A percentile compares a stretch with the other conserved stretches of the same genome.
Evolutionary conservation across 176 grass and related monocot genomes (phyloP).

Genomic region (Musa itinerans): DNA sequence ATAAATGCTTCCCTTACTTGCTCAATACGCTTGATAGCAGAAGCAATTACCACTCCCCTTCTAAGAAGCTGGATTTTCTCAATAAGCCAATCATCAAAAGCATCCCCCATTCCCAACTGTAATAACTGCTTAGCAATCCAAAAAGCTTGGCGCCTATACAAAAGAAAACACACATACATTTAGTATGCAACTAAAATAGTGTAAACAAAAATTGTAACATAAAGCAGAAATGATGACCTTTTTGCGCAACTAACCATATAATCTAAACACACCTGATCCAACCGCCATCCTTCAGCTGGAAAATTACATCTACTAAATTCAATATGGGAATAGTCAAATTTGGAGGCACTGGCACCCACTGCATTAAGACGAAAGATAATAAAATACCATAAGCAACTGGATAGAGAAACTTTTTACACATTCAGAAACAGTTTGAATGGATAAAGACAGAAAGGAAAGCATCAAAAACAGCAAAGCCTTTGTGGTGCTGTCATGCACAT

Average conservation of each 20-base stretch:
- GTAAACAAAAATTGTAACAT: not conserved
- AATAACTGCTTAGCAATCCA: conserved; percentile 97
- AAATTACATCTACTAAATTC: conserved; percentile 93
- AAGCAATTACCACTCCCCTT: conserved; percentile 77
- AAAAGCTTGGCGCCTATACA: conserved; percentile 86
- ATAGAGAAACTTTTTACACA: not conserved
- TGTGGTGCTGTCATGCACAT: not conserved
- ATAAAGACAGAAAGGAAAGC: not conserved
- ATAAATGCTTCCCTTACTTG: conserved; percentile 41
- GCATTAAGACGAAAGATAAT: conserved; percentile 24
- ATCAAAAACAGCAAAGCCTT: not conserved
- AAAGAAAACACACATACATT: conserved; percentile 6
- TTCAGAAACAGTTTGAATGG: not conserved
- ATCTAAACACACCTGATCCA: conserved; percentile 76
- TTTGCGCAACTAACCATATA: not conserved
- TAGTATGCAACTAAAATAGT: not conserved
- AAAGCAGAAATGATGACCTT: not conserved
- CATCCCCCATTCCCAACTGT: conserved; percentile 98
- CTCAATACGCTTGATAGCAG: conserved; percentile 75
- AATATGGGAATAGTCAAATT: conserved; percentile 91
- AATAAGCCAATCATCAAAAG: conserved; percentile 99
- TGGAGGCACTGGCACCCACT: conserved; percentile 79
- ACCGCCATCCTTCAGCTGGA: conserved; percentile 90
- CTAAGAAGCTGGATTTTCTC: conserved; percentile 94
- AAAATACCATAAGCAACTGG: conserved; percentile 1